A percentile compares a stretch with the other conserved stretches of the same genome.
These are phyloP conservation scores for Diaporthe humulicola DNA, from an alignment of 2,329 filamentous ascomycete species.

Conservation along the genomic window DNA sequence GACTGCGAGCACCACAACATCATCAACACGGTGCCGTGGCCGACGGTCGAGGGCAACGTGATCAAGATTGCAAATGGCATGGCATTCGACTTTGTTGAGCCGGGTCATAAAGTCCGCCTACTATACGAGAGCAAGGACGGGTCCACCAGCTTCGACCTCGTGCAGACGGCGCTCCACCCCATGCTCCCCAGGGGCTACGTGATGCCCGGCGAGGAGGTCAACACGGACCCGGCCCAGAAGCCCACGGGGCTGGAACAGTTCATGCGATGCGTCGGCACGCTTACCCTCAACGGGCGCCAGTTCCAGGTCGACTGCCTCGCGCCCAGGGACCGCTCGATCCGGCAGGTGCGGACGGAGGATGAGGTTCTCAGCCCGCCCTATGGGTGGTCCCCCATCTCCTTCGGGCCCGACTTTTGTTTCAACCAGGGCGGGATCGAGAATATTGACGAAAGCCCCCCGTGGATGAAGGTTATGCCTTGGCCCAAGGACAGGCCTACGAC, in stretches of 20 bases:
- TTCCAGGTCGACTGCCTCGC: background rate
- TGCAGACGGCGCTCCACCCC: background rate
- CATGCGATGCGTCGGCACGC: background rate
- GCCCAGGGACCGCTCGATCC: background rate
- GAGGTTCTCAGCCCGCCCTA: background rate
- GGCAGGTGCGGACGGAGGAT: background rate
- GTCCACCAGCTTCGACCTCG: background rate
- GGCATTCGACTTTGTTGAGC: background rate
- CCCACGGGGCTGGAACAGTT: background rate
- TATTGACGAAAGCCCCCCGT: background rate
- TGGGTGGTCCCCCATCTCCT: background rate
- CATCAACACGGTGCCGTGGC: background rate
- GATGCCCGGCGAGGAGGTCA: background rate
- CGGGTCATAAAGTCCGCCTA: background rate
- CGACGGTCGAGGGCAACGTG: background rate
- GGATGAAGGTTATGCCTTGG: background rate
- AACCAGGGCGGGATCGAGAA: background rate
- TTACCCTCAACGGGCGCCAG: background rate
- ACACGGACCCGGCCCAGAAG: background rate
- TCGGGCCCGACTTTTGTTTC: background rate
- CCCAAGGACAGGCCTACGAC: background rate
- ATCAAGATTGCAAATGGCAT: background rate
- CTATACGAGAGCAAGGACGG: background rate
- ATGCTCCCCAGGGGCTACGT: background rate
- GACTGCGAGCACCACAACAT: background rate